A percentile compares a stretch with the other conserved stretches of the same genome.
Conservation (phyloP, 805 yeast species). For the Hanseniaspora jakobsenii region DNA sequence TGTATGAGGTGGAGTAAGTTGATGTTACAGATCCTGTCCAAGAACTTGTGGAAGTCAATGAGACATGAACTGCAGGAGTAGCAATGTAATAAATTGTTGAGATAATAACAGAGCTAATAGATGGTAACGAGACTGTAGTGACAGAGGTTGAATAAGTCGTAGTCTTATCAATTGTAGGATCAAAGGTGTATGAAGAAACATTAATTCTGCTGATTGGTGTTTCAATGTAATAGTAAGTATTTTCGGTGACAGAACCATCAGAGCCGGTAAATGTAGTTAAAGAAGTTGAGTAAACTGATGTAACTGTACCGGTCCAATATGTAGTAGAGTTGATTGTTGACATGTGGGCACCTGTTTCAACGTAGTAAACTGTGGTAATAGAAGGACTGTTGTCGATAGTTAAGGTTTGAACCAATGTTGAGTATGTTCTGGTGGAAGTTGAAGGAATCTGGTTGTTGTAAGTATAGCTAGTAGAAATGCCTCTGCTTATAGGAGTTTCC, state of each 20-base stretch:
- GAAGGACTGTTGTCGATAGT: conserved; percentile 5
- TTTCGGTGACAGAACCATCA: conserved; percentile 17
- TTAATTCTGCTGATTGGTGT: conserved; percentile 16
- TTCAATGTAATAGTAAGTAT: conserved; percentile 16
- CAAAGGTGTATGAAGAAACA: neutral
- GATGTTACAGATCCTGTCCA: conserved; percentile 11
- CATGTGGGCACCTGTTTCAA: conserved; percentile 15
- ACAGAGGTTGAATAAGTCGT: neutral
- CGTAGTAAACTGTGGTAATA: conserved; percentile 8
- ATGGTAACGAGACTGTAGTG: neutral
- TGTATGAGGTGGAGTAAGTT: conserved; percentile 5
- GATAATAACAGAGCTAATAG: conserved; percentile 1
- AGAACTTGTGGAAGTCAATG: neutral
- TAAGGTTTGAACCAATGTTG: conserved; percentile 8
- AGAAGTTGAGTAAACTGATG: conserved; percentile 17
- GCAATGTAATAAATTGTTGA: conserved; percentile 18
- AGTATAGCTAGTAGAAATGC: neutral
- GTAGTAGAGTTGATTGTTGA: conserved; percentile 3
- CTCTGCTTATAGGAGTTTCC: conserved; percentile 14
- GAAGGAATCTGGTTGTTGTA: neutral
- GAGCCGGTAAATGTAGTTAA: conserved; percentile 16
- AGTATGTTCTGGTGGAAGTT: conserved; percentile 6
- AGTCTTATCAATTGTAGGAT: no score
- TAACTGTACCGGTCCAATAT: conserved; percentile 16
- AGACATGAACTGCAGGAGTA: conserved; percentile 15